phyloP scores from a whole-genome alignment of 2,329 filamentous ascomycete genomes.

The Graphilbum ipis-grandicollis region DNA sequence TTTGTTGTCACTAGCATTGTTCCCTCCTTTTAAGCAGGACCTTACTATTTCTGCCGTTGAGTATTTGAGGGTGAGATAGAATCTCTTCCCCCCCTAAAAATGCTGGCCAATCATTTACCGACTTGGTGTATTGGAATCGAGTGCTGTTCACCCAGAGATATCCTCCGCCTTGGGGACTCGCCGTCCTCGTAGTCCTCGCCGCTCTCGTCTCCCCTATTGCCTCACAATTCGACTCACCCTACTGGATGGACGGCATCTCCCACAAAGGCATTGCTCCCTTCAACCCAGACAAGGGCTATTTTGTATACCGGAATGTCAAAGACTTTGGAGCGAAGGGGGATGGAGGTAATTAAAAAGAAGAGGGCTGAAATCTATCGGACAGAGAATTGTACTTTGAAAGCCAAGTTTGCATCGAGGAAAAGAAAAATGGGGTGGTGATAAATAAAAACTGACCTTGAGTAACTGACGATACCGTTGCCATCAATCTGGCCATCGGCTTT shows the following conservation, averaged over 20 bases:
- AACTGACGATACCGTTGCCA: conserved; percentile 56
- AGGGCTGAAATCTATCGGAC: too few relatives aligned
- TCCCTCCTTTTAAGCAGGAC: too few relatives aligned
- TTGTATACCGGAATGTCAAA: conserved; percentile 10
- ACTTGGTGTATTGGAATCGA: too few relatives aligned
- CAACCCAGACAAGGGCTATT: conserved; percentile 18
- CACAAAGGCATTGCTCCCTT: conserved; percentile 30
- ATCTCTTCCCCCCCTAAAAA: too few relatives aligned
- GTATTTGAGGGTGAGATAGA: too few relatives aligned
- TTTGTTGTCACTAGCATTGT: too few relatives aligned
- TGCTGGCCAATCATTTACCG: too few relatives aligned
- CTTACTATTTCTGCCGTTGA: too few relatives aligned
- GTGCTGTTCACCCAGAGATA: background rate
- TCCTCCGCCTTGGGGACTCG: background rate
- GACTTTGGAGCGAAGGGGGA: conserved; percentile 50
- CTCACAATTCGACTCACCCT: conserved; percentile 11
- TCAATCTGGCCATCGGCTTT: conserved; percentile 47
- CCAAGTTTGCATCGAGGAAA: too few relatives aligned
- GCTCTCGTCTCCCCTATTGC: background rate
- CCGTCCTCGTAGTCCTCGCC: background rate
- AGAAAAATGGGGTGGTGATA: too few relatives aligned
- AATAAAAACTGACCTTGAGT: too few relatives aligned
- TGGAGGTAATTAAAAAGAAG: too few relatives aligned
- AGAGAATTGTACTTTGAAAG: background rate
- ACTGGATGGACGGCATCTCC: conserved; percentile 25